Evolutionary conservation across 2,329 filamentous ascomycete species (phyloP).

Genomic region (Paracoccidioides brasiliensis): DNA sequence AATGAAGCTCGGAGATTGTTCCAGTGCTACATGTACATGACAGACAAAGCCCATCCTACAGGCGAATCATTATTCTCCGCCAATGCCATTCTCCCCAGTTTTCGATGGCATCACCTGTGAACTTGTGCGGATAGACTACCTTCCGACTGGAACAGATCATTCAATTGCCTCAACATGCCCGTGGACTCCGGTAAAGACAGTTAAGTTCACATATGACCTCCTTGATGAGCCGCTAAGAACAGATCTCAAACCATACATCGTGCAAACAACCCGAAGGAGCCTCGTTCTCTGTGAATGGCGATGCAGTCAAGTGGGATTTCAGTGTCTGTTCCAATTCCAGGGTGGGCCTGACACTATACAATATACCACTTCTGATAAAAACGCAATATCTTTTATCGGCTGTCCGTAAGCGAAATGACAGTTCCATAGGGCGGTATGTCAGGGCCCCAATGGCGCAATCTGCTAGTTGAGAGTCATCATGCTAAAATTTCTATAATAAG

Average conservation of each 20-base stretch:
- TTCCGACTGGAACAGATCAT: constrained; percentile 54
- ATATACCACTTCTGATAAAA: constrained; percentile 49
- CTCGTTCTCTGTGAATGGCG: constrained; percentile 47
- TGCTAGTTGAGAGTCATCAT: background rate
- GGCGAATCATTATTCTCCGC: constrained; percentile 56
- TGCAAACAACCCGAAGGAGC: constrained; percentile 53
- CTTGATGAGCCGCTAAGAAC: constrained; percentile 48
- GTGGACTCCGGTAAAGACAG: constrained; percentile 42
- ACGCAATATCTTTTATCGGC: constrained; percentile 53
- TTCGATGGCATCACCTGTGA: constrained; percentile 50
- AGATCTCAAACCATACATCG: constrained; percentile 51
- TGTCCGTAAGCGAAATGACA: constrained; percentile 56
- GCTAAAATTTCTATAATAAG: constrained; percentile 23
- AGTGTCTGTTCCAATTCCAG: constrained; percentile 49
- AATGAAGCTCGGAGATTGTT: constrained; percentile 28
- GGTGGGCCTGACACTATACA: constrained; percentile 55
- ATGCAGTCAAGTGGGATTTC: constrained; percentile 48
- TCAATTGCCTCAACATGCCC: constrained; percentile 42
- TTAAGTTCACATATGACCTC: constrained; percentile 48
- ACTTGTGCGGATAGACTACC: constrained; percentile 54
- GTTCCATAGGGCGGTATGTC: constrained; percentile 31
- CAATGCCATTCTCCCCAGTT: constrained; percentile 54
- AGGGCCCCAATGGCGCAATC: constrained; percentile 9
- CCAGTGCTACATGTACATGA: constrained; percentile 41
- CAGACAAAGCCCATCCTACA: constrained; percentile 50